Base-by-base conservation (phyloP, 2,329 filamentous ascomycete species). In the Diplodia seriata region DNA sequence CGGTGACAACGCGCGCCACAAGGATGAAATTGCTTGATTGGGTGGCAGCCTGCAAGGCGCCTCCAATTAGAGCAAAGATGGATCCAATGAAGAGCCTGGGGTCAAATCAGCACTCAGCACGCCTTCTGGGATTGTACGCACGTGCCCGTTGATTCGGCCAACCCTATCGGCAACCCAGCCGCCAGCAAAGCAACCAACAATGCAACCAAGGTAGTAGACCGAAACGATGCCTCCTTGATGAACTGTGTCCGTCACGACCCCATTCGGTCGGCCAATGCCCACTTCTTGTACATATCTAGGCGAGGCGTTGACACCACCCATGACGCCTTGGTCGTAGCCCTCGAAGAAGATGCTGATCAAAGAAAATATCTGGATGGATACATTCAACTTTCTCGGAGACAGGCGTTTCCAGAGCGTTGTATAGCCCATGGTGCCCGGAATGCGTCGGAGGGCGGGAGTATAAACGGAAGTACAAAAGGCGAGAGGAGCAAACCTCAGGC, bases 271-370 rank as follows among this genome's bases (percentile, higher is more conserved):
- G 6, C 89, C 89, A 70, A 90, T 87, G 8, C 83, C 83, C 88
- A 91, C 91, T 11, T 86, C 78, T 47, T 86, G 81, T 62, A 89
- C 86, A 73, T 91, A 91, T 74, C 90, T 79, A 61, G 84, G 84
- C 49, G 87, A 83, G 56, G 86, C 88, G 77, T 91, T 91, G 14
- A 91, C 88, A 67, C 89, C 89, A 20, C 86, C 85, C 83, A 85
- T 85, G 79, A 85, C 81, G 38, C 83, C 85, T 72, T 86, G 84
- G 70, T 86, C 84, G 72, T 85, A 85, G 49, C 84, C 64, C 26
- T 66, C 64, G 53, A 66, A 66, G 53, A 66, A 66, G 20, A 66
- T 66, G 29, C 64, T 66, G 33, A 77, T 73, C 31, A 75, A 55
- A 15, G 74, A 78, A 68, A 81, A 81, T 62, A 70, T 65, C 53